Conservation (phyloP, 1,284 basidiomycete genomes). For the Leccinum fallax region DNA sequence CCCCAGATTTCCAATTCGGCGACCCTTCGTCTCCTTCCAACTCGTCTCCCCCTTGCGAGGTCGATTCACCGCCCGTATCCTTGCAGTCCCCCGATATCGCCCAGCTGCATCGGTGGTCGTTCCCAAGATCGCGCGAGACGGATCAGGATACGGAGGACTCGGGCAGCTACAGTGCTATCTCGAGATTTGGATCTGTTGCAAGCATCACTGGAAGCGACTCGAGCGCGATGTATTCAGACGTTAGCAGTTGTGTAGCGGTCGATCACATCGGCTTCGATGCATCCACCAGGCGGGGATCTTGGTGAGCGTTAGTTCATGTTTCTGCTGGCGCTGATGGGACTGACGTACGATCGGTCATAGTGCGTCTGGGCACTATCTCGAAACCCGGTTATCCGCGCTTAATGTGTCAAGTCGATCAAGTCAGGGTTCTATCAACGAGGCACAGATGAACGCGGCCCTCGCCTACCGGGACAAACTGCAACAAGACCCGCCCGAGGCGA, state of each 20-base stretch:
- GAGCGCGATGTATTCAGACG: conserved; percentile 56
- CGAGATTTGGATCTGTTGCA: conserved; percentile 61
- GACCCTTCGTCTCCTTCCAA: conserved; percentile 48
- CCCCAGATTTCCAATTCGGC: conserved; percentile 69
- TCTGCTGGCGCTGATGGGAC: conserved; percentile 10
- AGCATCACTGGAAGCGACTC: conserved; percentile 61
- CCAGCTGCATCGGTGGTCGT: conserved; percentile 33
- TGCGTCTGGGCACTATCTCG: conserved; percentile 41
- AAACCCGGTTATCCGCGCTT: conserved; percentile 48
- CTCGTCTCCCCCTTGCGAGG: conserved; percentile 47
- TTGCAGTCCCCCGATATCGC: conserved; percentile 28
- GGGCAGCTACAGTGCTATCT: conserved; percentile 47
- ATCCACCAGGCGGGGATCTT: conserved; percentile 48
- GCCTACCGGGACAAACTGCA: conserved; percentile 31
- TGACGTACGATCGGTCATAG: conserved; percentile 33
- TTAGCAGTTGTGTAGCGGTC: conserved; percentile 43
- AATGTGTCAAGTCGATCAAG: conserved; percentile 44
- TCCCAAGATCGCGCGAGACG: conserved; percentile 37
- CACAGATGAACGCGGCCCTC: conserved; percentile 23
- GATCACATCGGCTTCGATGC: conserved; percentile 35
- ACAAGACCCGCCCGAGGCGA: conserved; percentile 19
- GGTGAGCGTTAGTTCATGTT: conserved; percentile 39
- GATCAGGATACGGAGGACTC: conserved; percentile 54
- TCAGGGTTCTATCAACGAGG: conserved; percentile 33
- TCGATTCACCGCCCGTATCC: conserved; percentile 46